Conservation (phyloP, 257 asterid genomes). For the Eustoma russellianum region DNA sequence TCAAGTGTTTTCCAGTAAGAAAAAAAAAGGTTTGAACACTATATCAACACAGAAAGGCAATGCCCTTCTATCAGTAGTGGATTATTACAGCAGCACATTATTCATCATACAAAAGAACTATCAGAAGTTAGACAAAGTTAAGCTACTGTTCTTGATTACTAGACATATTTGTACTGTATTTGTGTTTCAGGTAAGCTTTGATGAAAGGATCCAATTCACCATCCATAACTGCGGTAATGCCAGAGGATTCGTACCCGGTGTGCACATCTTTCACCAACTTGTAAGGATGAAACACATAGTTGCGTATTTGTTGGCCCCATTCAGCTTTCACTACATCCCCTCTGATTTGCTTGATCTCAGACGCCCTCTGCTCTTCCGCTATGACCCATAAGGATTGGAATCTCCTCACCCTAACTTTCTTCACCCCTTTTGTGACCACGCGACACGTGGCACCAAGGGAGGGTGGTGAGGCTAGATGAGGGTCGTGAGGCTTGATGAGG, state of each 20-base stretch:
- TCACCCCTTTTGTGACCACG: too few species aligned
- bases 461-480: too few species aligned
- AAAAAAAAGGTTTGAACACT: too few species aligned
- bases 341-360: conserved; percentile 91
- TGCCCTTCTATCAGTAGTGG: too few species aligned
- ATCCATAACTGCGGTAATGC: conserved; percentile 81
- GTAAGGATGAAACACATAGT: conserved; percentile 94
- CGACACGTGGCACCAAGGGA: too few species aligned
- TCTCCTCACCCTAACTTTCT: too few species aligned
- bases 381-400: too few species aligned
- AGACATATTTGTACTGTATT: conserved; percentile 46
- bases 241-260: conserved; percentile 74
- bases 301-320: conserved; percentile 98
- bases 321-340: conserved; percentile 93
- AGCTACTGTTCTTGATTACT: conserved; percentile 18
- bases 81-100: too few species aligned
- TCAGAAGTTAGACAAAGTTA: neutral
- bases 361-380: conserved; percentile 87
- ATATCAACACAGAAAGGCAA: too few species aligned
- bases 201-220: conserved; percentile 90
- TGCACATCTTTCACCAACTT: conserved; percentile 87
- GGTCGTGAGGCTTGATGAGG: too few species aligned
- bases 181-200: conserved; percentile 73
- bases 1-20: too few species aligned
- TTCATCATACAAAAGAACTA: too few species aligned